Conservation (phyloP, 2,329 filamentous ascomycete species). For the Podosphaera fusca region DNA sequence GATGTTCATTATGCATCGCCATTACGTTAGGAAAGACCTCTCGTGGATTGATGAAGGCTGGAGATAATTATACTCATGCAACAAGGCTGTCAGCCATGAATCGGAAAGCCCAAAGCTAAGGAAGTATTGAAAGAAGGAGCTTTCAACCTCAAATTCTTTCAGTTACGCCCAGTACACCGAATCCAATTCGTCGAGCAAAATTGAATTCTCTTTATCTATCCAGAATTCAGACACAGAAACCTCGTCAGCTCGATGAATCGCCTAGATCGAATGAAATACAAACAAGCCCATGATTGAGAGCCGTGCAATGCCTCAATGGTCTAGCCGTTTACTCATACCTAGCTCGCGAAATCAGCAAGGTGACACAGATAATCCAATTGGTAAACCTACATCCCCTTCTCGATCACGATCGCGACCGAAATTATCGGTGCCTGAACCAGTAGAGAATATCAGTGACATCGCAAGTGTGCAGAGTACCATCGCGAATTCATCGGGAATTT, state of each 20-base stretch:
- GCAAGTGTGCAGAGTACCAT: slow-evolving; percentile 9
- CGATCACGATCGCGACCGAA: slow-evolving; percentile 8
- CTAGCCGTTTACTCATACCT: slow-evolving; percentile 12
- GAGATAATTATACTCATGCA: not conserved
- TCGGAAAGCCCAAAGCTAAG: not conserved
- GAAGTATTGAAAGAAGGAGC: not conserved
- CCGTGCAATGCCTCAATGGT: slow-evolving; percentile 16
- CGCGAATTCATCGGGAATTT: slow-evolving; percentile 4
- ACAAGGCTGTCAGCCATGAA: not conserved
- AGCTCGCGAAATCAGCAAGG: slow-evolving; percentile 10
- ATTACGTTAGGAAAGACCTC: not conserved
- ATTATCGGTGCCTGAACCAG: slow-evolving; percentile 14
- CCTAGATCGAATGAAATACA: not conserved
- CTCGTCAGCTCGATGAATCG: not conserved
- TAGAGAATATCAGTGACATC: slow-evolving; percentile 15
- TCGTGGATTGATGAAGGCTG: not conserved
- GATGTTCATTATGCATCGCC: not conserved
- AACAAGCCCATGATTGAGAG: slow-evolving; percentile 3
- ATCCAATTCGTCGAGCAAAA: not conserved
- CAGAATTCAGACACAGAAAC: not conserved
- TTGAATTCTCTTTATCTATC: not conserved
- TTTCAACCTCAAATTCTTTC: not conserved
- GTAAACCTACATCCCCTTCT: slow-evolving; percentile 6
- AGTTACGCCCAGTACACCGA: not conserved
- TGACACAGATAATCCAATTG: slow-evolving; percentile 1